A percentile compares a stretch with the other conserved stretches of the same genome.
phyloP scores from a whole-genome alignment of 2,329 filamentous ascomycete species.

The Hymenoscyphus linearis region DNA sequence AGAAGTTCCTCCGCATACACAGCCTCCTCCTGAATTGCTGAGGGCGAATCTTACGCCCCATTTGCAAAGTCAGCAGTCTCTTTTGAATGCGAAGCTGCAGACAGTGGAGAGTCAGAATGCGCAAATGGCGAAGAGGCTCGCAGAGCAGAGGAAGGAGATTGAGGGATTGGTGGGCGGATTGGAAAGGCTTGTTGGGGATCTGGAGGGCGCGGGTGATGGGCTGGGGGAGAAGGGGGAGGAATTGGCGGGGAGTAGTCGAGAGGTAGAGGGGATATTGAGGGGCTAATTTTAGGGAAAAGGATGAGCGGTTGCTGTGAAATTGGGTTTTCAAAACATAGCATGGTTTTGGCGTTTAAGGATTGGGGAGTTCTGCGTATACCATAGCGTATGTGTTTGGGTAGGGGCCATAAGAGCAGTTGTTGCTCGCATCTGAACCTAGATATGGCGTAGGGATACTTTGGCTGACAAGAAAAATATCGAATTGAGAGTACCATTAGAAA shows the following conservation, averaged over 20 bases:
- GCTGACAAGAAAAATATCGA: too few species aligned
- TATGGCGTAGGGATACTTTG: background rate
- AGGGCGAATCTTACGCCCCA: slow-evolving; percentile 49
- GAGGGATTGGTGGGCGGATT: slow-evolving; percentile 44
- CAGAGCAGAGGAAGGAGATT: slow-evolving; percentile 50
- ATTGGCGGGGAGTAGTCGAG: slow-evolving; percentile 15
- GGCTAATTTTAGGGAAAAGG: background rate
- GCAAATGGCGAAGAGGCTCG: slow-evolving; percentile 45
- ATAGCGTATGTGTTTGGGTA: too few species aligned
- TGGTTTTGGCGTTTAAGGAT: background rate
- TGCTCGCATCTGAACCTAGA: background rate
- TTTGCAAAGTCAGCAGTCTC: slow-evolving; percentile 42
- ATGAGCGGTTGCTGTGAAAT: background rate
- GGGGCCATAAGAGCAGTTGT: background rate
- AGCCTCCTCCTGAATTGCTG: slow-evolving; percentile 48
- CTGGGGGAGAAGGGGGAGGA: slow-evolving; percentile 18
- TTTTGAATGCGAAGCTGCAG: slow-evolving; percentile 52
- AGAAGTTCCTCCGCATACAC: slow-evolving; percentile 43
- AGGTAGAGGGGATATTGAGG: slow-evolving; percentile 15
- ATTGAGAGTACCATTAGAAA: too few species aligned
- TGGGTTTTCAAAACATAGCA: background rate
- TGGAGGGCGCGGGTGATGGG: slow-evolving; percentile 40
- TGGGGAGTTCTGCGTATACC: background rate
- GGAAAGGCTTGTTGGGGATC: slow-evolving; percentile 48
- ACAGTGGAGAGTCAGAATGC: slow-evolving; percentile 54